Base-by-base conservation (phyloP, 768 basidiomycete species). In the Coprinopsis strossmayeri region DNA sequence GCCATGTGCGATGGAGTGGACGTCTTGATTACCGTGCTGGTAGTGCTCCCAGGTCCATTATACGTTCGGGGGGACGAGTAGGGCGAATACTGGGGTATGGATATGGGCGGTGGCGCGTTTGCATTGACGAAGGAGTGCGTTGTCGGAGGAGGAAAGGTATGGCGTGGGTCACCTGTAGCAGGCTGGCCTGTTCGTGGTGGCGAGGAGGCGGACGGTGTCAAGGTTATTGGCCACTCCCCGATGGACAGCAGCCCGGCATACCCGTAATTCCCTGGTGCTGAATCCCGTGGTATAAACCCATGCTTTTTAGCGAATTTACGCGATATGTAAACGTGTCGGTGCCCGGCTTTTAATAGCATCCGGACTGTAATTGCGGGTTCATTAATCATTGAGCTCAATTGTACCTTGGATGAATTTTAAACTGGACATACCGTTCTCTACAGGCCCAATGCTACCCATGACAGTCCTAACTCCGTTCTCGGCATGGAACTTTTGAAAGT, bases 401-500 rank as follows among this genome's bases (percentile, higher is more conserved):
- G 26, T 24, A 34, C 4, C 17, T 48, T 13, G 12, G 24, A 52
- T 39, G 12, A 26, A 5, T 23, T 24, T 23, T 21, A 37, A 23
- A 24, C 20, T 23, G 5, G 4, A 62, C 79, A 46, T 50, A 90
- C 92, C 92, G 64, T 88, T 82, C 44, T 84, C 71, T 34, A 91
- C 90, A n/a, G 91, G 86, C 0, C 93, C 95, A 49, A 98, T 91
- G 54, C 78, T 83, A 2, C 96, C 96, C 54, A 84, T 73, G 13
- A 99, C 87, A 2, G 93, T 98, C 44, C 95, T 73, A 7, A 97
- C 94, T 0, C 96, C 96, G 57, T 93, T 93, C 67, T 88, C 87
- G 17, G 77, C 77, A 55, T 95, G 92, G 57, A 97, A 97, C 55
- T 77, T 79, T 58, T 89, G 78, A 55, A 93, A 94, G 37, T 84